Evolutionary conservation across 2,329 filamentous ascomycete genomes (phyloP), one percentile per base, ranked within the genome.

Genomic region (Ophiocordyceps australis): DNA sequence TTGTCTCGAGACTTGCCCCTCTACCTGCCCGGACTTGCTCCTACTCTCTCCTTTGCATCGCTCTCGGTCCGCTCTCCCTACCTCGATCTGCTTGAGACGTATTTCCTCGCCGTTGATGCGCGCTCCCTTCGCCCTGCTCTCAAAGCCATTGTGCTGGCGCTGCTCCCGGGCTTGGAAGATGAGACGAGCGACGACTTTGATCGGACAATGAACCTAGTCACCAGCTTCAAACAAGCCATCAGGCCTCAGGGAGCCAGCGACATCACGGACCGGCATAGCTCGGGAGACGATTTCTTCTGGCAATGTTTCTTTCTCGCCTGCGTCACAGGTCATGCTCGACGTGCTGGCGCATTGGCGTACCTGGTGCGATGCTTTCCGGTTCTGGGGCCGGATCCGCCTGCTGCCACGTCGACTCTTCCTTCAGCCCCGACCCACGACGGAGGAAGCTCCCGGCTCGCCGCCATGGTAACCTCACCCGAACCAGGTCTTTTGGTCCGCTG

Each of bases 181-280:
- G 89, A 95, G 47, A 91, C 82, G 7, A 91, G 85, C 36, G 89
- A 98, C 45, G 91, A 98, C 45, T 98, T 95, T 47, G 86, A 95
- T 34, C 68, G 79, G 28, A 91, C 85, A 2, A 48, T 93, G 29
- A 68, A 65, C 30, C 68, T 93, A 8, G 47, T 95, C 24, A 76
- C 89, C 38, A 72, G 66, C 29, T 72, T 95, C 45, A 82, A 85
- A 41, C 52, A 63, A 30, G 64, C 68, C 24, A 66, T 83, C 38
- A 61, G 73, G 30, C 55, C 71, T 16, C 38, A 50, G 7, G 51
- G 52, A 15, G 61, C 62, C 32, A 54, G 64, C 35, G 54, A 50
- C 28, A 59, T 59, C 35, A 67, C 52, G 17, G 49, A 46, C 28
- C 60, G 50, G 20, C 68, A 66, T 47, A 66, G 57, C 23, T 62